Evolutionary conservation across 163 green algal species (phyloP), one percentile per base, ranked within the genome.

Genomic region (Coccomyxa subellipsoidea): DNA sequence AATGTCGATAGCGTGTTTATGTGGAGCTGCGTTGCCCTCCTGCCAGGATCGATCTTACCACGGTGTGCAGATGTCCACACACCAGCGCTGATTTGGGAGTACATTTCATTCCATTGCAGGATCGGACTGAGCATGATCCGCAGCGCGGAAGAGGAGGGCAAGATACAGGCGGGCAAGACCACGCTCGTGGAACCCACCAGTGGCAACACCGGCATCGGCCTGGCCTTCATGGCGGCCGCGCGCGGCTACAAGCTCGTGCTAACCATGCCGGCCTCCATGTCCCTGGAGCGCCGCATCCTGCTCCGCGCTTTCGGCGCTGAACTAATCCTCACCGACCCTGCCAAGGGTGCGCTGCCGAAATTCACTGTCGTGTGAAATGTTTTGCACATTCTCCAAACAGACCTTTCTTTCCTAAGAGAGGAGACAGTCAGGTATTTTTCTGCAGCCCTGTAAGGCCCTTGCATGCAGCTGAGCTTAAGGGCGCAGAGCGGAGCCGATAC

Each of bases 221-320:
- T 99, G 69, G 96, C 96, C 27, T 99, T 99, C 84, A 97, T 99
- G 47, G 95, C 96, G 35, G 97, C 97, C 27, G 94, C 95, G 54
- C 94, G 92, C 78, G 96, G 96, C 38, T 99, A 98, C 94, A 95
- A 98, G 88, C 93, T 98, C 39, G 91, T 99, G 69, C 92, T 99
- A 10, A 99, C 96, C 75, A 99, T 99, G 96, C 96, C 96, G 1
- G 96, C 96, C 8, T 96, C 90, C 85, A 99, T 99, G 96, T 97
- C 91, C 0, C 81, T 98, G 36, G 96, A 99, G 89, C 91, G 96
- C 31, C 90, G 96, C 38, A 93, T 99, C 71, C 91, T 99, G 82
- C 89, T 99, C n/a, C 87, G 90, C 7, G 95, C 95, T 7, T 99
- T 99, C 87, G 96, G 96, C 54, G 96, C 96, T 25, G 94, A 99